phyloP scores from a whole-genome alignment of 805 yeast genomes.

The Cyberlindnera mississippiensis region DNA sequence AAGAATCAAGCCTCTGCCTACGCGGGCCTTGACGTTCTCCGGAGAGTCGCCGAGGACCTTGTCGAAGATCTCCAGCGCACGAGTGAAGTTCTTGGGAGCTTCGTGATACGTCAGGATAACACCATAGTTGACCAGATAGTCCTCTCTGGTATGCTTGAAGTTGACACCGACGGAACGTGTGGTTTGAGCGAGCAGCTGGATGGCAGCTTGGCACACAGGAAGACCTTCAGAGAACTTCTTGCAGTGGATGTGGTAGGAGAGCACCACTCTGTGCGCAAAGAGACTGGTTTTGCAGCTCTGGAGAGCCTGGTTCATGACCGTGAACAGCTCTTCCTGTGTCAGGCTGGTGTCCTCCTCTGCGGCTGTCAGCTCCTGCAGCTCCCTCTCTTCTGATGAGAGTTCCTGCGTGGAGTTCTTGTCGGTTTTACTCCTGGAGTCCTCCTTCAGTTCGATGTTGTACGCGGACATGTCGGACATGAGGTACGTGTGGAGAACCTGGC shows the following conservation, averaged over 20 bases:
- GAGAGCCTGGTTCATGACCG: conserved; percentile 49
- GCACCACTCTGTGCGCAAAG: conserved; percentile 62
- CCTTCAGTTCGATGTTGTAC: conserved; percentile 31
- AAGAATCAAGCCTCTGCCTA: conserved; percentile 79
- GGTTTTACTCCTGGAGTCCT: conserved; percentile 17
- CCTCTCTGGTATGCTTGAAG: conserved; percentile 50
- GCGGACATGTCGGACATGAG: conserved; percentile 66
- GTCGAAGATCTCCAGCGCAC: conserved; percentile 72
- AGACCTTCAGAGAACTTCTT: conserved; percentile 64
- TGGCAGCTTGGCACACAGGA: conserved; percentile 55
- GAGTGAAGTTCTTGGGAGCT: conserved; percentile 80
- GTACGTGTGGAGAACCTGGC: conserved; percentile 59
- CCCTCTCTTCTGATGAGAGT: conserved; percentile 24
- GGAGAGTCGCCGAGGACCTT: conserved; percentile 46
- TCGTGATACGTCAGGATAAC: conserved; percentile 78
- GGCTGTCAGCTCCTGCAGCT: conserved; percentile 21
- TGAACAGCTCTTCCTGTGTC: conserved; percentile 48
- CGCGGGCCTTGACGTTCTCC: conserved; percentile 53
- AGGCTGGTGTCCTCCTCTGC: conserved; percentile 26
- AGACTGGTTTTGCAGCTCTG: conserved; percentile 43
- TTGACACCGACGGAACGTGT: conserved; percentile 43
- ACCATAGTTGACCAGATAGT: conserved; percentile 64
- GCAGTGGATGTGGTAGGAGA: conserved; percentile 53
- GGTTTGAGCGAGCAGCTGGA: conserved; percentile 47
- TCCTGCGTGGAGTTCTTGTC: conserved; percentile 19